A percentile compares a stretch with the other conserved stretches of the same genome.
These are phyloP conservation scores for Cystofilobasidium capitatum DNA, from an alignment of 768 basidiomycete species.

Conservation along the genomic window DNA sequence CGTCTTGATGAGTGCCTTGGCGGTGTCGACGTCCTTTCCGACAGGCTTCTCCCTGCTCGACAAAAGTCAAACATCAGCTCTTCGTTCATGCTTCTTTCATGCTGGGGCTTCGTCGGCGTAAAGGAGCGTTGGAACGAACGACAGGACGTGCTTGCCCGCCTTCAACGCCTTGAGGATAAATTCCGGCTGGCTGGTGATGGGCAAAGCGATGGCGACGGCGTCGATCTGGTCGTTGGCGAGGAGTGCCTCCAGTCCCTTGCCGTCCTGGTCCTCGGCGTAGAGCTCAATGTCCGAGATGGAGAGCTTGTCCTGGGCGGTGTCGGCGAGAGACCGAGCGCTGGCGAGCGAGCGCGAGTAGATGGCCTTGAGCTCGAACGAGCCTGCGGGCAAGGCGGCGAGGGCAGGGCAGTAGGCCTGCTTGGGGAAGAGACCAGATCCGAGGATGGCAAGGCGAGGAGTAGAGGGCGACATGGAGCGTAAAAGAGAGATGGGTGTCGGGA, in stretches of 20 bases:
- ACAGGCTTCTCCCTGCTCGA: slow-evolving; percentile 53
- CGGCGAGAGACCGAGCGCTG: slow-evolving; percentile 48
- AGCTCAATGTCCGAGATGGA: slow-evolving; percentile 44
- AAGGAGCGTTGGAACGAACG: slow-evolving; percentile 31
- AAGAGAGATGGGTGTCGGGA: too few species aligned
- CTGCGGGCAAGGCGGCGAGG: slow-evolving; percentile 47
- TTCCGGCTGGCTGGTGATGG: slow-evolving; percentile 63
- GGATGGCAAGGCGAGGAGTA: slow-evolving; percentile 56
- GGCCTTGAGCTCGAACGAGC: slow-evolving; percentile 51
- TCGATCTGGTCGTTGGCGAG: slow-evolving; percentile 59
- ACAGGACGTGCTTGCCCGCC: slow-evolving; percentile 78
- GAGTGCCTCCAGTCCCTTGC: slow-evolving; percentile 41
- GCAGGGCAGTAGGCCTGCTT: slow-evolving; percentile 66
- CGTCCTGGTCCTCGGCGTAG: slow-evolving; percentile 41
- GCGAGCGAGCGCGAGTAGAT: slow-evolving; percentile 70
- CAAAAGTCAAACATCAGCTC: too few species aligned
- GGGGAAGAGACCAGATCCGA: slow-evolving; percentile 44
- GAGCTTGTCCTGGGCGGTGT: slow-evolving; percentile 41
- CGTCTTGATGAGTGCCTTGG: slow-evolving; percentile 53
- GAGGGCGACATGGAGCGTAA: too few species aligned
- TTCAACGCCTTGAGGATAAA: slow-evolving; percentile 48
- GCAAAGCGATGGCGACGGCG: slow-evolving; percentile 65
- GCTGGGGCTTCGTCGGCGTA: too few species aligned
- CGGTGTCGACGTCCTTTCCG: slow-evolving; percentile 57
- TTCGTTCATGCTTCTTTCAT: too few species aligned